Conservation (phyloP, 2,329 filamentous ascomycete species). For the Cucurbitaria berberidis region DNA sequence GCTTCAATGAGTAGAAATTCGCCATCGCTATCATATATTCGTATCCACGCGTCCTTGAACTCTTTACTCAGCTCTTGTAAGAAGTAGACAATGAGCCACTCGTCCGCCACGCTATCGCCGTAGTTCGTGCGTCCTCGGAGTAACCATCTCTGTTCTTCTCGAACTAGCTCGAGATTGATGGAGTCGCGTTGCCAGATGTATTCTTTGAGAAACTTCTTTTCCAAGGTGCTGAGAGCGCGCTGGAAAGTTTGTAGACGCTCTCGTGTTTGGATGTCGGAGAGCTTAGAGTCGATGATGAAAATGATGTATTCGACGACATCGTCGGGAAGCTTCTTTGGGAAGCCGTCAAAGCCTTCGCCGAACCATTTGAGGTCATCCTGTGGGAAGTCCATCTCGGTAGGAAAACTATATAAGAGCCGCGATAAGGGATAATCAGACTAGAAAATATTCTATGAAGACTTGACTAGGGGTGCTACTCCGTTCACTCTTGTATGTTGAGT, state of each 20-base stretch:
- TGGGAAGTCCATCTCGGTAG: constrained; percentile 41
- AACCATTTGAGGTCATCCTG: constrained; percentile 69
- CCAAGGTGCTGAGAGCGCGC: constrained; percentile 69
- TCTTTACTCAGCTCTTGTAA: constrained; percentile 78
- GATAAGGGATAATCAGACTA: no score
- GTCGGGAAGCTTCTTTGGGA: constrained; percentile 74
- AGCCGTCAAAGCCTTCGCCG: constrained; percentile 68
- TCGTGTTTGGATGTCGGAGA: constrained; percentile 63
- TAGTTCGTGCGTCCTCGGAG: constrained; percentile 83
- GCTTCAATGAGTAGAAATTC: constrained; percentile 96
- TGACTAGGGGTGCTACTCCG: no score
- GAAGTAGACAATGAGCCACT: constrained; percentile 95
- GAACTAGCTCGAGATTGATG: constrained; percentile 70
- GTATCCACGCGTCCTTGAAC: constrained; percentile 78
- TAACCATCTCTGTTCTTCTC: constrained; percentile 64
- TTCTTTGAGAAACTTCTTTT: constrained; percentile 70
- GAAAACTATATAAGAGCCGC: no score
- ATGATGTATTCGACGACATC: constrained; percentile 87
- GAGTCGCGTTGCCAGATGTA: constrained; percentile 95
- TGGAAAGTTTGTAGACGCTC: constrained; percentile 73
- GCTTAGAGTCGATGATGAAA: constrained; percentile 68
- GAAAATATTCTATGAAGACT: no score
- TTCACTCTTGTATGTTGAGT: no score
- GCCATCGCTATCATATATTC: constrained; percentile 85
- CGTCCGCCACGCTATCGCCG: constrained; percentile 93